These are phyloP conservation scores for Pseudohyphozyma bogoriensis DNA, from an alignment of 768 basidiomycete species.

Conservation along the genomic window DNA sequence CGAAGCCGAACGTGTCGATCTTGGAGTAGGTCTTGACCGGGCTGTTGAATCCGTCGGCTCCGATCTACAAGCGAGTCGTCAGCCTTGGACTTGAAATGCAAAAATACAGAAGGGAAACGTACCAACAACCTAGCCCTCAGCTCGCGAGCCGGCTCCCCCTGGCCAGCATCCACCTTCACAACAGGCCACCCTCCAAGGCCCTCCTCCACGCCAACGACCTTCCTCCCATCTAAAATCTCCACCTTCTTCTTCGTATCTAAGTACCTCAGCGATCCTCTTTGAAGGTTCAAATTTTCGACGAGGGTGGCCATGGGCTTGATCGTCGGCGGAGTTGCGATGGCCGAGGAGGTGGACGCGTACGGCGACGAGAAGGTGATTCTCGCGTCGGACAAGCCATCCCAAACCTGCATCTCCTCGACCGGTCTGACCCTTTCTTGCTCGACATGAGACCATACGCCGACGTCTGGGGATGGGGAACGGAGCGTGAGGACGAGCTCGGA, in stretches of 20 bases:
- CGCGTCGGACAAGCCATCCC: constrained; percentile 81
- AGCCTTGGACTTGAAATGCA: background rate
- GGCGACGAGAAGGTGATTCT: constrained; percentile 60
- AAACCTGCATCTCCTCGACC: constrained; percentile 69
- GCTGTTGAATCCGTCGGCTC: constrained; percentile 91
- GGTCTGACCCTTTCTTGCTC: constrained; percentile 57
- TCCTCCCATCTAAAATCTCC: constrained; percentile 56
- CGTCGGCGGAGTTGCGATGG: constrained; percentile 30
- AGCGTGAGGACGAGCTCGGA: background rate
- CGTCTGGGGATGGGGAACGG: constrained; percentile 29
- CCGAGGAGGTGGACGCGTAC: background rate
- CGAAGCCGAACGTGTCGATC: constrained; percentile 82
- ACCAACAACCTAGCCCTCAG: constrained; percentile 28
- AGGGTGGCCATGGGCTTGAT: constrained; percentile 58
- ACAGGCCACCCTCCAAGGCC: constrained; percentile 67
- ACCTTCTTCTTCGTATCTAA: constrained; percentile 40
- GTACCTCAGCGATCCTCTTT: constrained; percentile 64
- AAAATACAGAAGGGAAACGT: background rate
- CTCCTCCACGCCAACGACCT: constrained; percentile 58
- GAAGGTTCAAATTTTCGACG: constrained; percentile 87
- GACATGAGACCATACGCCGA: constrained; percentile 74
- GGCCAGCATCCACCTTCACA: constrained; percentile 60
- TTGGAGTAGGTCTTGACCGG: constrained; percentile 78
- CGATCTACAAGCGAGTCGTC: constrained; percentile 48
- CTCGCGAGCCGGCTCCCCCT: constrained; percentile 52